Base-by-base conservation (phyloP, 106 monocot genomes). In the Apostasia ramifera region DNA sequence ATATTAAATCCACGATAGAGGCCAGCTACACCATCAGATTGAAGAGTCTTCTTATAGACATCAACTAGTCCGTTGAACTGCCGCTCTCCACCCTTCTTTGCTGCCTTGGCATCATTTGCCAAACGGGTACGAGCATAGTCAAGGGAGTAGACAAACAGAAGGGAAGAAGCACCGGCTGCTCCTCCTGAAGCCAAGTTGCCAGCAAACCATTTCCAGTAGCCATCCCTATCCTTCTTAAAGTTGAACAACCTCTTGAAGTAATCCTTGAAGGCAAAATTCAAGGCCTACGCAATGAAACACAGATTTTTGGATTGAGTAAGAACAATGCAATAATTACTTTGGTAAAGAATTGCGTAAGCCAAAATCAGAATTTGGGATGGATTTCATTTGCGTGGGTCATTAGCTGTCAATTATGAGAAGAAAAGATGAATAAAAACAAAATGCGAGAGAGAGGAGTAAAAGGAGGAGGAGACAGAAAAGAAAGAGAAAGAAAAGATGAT, bases 171-270 rank as follows among this genome's bases (percentile, higher is more conserved):
- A 44, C 63, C 63, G 10, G 63, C 63, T 3, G 63, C 63, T 12
- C 63, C 63, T 9, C 63, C 63, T 63, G 63, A 63, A 2, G 45
- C 43, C 7, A 63, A 13, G 63, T 63, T 63, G 40, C 63, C 63
- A 1, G 63, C 63, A 63, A 63, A 63, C 63, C 63, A 63, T 45
- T 63, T 63, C 63, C 63, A 63, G 38, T 66, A 66, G 14, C 66
- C 66, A 52, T 66, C 66, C 13, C 37, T 66, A 46, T 66, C 66
- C 51, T 66, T 66, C 50, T 66, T 66, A 49, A 66, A 66, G 50
- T 53, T 68, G 67, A 68, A 68, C 67, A 68, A 40, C 53, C 67
- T 68, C 67, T 68, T 68, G 53, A 68, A 68, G 67, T 68, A 68
- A n/a, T 68, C 51, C 53, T 68, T 68, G 41, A 68, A 68, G 8